Base-by-base conservation (phyloP, 1,284 basidiomycete species). In the Sparassis latifolia region DNA sequence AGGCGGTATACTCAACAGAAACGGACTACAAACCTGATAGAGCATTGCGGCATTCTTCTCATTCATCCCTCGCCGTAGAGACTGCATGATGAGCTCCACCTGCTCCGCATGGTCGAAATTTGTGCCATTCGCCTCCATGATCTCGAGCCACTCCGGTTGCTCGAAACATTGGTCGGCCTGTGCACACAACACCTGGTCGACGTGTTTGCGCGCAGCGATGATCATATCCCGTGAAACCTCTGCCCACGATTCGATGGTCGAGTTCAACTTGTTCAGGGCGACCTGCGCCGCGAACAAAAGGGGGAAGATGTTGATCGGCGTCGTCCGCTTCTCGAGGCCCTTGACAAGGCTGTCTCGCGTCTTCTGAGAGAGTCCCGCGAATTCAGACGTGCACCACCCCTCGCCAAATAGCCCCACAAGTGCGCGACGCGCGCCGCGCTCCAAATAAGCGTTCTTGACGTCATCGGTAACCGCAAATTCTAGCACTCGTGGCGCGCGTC, bases 341-440 rank as follows among this genome's bases (percentile, higher is more conserved):
- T 81, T 82, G 32, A 93, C 67, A 2, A 94, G 69, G 20, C 71
- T 72, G 30, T 88, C 82, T 33, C 88, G 79, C 33, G 82, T 75
- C 56, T 82, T 82, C 55, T 77, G 77, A 3, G 83, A 76, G 1
- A 94, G 74, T 0, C 70, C 65, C 1, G 86, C 86, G 58, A 96
- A 88, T 54, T 95, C 91, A 33, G 79, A 62, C 0, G 79, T 86
- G 55, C 82, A 85, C 93, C 92, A 96, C 2, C 87, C 84, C 55
- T 91, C 86, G 6, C 89, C 89, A 62, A 91, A 96, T 27, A 89
- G 75, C 0, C 84, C 81, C 0, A 92, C 82, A 4, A 97, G 73
- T 10, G 86, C 89, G 2, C 83, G 73, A 5, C 86, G 75, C 0
- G 89, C 83, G 0, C 84, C 84, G 5, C 81, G 75, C 46, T 89